Base-by-base conservation (phyloP, 1,139 yeast genomes). In the Blastobotrys indianensis region DNA sequence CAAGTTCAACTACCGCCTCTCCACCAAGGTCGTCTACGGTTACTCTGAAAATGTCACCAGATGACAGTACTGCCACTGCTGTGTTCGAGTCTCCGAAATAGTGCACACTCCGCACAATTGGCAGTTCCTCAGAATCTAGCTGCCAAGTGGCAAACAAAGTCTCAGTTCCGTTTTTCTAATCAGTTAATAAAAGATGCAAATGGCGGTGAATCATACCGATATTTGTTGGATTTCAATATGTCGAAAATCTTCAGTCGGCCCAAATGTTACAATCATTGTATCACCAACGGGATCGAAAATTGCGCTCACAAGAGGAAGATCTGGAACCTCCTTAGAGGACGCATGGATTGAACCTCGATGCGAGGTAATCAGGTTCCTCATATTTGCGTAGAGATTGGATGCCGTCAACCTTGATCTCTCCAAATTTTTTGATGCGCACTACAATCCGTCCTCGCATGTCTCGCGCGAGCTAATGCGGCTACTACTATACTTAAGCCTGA, bases 221-320 rank as follows among this genome's bases (percentile, higher is more conserved):
- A 56, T 48, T 55, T 76, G 80, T 52, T 77, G 82, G 20, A 78
- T 75, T 57, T 78, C 83, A 45, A 84, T 64, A 7, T 73, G 59
- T 17, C 77, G 78, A 17, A 78, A 72, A 40, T 80, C 87, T 15
- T 66, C 69, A 16, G 57, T 50, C 17, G 85, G 79, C 2, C 82
- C 77, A 48, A 85, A 69, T 2, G 78, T 82, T 55, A 82, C 76
- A 1, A 94, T 78, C 45, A 87, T 72, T 49, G 86, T 76, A 61
- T 86, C 94, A 10, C 83, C 74, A 25, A 84, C 77, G 0, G 85
- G 74, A 61, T 87, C 95, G 57, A 86, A 85, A n/a, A 74, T 76
- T 2, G 92, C 73, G 40, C 74, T 76, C 2, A 70, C 63, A 6
- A 80, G 69, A n/a, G 70, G 72, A 51, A 80, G 68, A 54, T 82